Percentiles rank a stretch among this genome's conserved stretches.
phyloP scores from a whole-genome alignment of 78 protist genomes.

The Dictyostelium intermedium region DNA sequence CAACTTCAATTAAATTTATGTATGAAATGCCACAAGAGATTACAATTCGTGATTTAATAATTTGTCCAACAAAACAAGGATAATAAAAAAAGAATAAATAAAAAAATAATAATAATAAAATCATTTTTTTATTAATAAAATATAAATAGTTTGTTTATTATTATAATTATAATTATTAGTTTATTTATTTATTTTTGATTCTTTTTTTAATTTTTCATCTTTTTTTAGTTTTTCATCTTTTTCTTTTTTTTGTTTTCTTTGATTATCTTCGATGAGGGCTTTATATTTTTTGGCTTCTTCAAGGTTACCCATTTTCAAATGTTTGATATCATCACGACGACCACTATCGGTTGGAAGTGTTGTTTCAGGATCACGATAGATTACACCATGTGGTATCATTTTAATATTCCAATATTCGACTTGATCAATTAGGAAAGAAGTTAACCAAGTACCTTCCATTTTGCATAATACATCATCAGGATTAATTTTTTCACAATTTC shows the following conservation, averaged over 20 bases:
- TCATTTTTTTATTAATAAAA: not conserved
- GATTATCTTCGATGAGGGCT: conserved; percentile 58
- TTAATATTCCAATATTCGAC: conserved; percentile 69
- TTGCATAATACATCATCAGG: conserved; percentile 11
- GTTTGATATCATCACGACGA: conserved; percentile 60
- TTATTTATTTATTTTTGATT: not conserved
- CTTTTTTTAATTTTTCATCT: not conserved
- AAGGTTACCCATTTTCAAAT: conserved; percentile 40
- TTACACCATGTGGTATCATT: conserved; percentile 30
- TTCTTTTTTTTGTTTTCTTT: conserved; percentile 61
- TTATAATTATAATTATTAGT: no score
- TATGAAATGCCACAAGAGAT: conserved; percentile 41
- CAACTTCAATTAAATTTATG: not conserved
- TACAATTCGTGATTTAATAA: conserved; percentile 19
- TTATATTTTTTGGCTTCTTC: conserved; percentile 78
- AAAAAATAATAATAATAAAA: no score
- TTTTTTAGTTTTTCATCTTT: conserved; percentile 1
- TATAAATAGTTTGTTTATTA: no score
- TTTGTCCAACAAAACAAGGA: conserved; percentile 56
- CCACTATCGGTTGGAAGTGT: conserved; percentile 79
- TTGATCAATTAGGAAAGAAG: conserved; percentile 29
- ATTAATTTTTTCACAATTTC: not conserved
- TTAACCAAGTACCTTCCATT: conserved; percentile 82
- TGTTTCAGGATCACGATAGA: conserved; percentile 8
- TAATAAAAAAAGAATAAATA: not conserved